Base-by-base conservation (phyloP, 2,329 filamentous ascomycete genomes). In the Dothideomycetes sp. region DNA sequence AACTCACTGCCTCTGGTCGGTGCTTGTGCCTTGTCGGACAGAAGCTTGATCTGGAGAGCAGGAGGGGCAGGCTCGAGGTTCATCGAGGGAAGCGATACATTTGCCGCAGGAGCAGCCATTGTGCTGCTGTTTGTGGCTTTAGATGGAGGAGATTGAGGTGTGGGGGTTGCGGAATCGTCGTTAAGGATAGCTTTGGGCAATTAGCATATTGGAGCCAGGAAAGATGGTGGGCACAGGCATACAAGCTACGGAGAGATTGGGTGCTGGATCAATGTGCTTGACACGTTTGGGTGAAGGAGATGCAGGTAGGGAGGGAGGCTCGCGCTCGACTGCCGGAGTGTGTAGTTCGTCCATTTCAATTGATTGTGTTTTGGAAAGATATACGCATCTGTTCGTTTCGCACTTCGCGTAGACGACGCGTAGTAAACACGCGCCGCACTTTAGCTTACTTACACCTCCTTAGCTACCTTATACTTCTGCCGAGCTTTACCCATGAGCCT, bases 1-100 rank as follows among this genome's bases (percentile, higher is more conserved):
- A 84, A 88, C 38, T 79, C 81, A 49, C 84, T 93, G 49, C 91
- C 91, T 40, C 89, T 79, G 0, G 86, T 96, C 9, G 91, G 91
- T 17, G 88, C 72, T 34, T 73, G 75, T n/a, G 81, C 91, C 47
- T 81, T 77, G 29, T 78, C 69, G 7, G 82, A 82, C 43, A 96
- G 79, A 63, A 93, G 87, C 72, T 95, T 89, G 64, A 98, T 79
- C 46, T 86, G 75, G 37, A 94, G 73, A 3, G 80, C 67, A n/a
- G 79, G 78, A 24, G 62, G 50, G 50, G 64, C 55, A 10, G 47
- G 61, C 47, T 55, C 60, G 43, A 49, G 42, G 41, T 54, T 46
- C 49, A 55, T 53, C 5, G 52, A 39, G 11, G 56, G 50, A 24
- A 57, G 51, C 17, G 53, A 41, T 34, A 52, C 19, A 27, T 36